Conservation (phyloP, 805 yeast genomes). For the Candida andamanensis region DNA sequence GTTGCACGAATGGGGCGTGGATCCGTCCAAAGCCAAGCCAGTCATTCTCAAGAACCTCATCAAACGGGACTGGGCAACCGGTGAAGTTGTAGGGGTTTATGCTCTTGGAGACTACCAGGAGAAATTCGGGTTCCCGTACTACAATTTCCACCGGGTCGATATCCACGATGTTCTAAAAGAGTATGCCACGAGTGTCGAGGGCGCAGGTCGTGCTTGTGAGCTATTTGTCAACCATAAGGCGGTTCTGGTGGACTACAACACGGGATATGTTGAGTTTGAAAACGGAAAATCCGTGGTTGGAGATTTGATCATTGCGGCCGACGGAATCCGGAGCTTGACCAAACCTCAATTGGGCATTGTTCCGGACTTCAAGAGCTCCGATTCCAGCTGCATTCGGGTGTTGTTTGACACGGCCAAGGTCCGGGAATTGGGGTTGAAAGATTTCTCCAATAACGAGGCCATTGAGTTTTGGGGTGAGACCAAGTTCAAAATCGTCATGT, state of each 20-base stretch:
- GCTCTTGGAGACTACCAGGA: slow-evolving; percentile 22
- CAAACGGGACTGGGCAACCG: slow-evolving; percentile 18
- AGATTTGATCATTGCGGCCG: slow-evolving; percentile 26
- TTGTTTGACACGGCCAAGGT: slow-evolving; percentile 13
- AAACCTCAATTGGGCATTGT: slow-evolving; percentile 11
- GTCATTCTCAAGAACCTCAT: slow-evolving; percentile 19
- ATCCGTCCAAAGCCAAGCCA: slow-evolving; percentile 17
- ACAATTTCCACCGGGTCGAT: slow-evolving; percentile 23
- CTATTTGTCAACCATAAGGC: slow-evolving; percentile 13
- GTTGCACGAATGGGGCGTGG: slow-evolving; percentile 22
- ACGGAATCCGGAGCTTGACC: slow-evolving; percentile 21
- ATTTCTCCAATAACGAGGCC: slow-evolving; percentile 14
- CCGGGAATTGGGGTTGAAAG: slow-evolving; percentile 12
- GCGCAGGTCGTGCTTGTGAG: slow-evolving; percentile 18
- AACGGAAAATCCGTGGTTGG: slow-evolving; percentile 17
- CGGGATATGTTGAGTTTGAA: slow-evolving; percentile 18
- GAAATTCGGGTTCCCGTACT: slow-evolving; percentile 22
- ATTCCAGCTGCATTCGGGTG: slow-evolving; percentile 13
- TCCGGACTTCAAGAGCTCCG: slow-evolving; percentile 10
- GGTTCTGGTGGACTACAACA: slow-evolving; percentile 15
- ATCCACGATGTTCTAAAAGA: slow-evolving; percentile 17
- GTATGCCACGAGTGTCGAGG: slow-evolving; percentile 14
- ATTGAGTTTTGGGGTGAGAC: slow-evolving; percentile 14
- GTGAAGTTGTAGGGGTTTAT: slow-evolving; percentile 16
- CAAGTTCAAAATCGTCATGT: slow-evolving; percentile 14